Evolutionary conservation across 2,329 filamentous ascomycete species (phyloP).

Genomic region (Verticillium isaacii): DNA sequence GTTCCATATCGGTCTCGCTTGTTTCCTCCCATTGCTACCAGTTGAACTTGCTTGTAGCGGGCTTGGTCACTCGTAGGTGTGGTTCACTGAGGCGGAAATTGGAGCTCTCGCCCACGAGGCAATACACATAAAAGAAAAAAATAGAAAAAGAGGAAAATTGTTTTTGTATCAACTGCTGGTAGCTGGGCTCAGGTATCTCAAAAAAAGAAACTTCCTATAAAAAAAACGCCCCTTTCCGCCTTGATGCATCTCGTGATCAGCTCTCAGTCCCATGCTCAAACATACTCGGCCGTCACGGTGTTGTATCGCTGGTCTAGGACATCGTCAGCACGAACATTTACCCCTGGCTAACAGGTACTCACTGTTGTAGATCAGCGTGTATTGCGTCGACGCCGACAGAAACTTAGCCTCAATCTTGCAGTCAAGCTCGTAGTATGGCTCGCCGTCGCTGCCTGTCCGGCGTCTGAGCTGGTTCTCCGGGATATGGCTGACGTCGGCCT

Average conservation of each 20-base stretch:
- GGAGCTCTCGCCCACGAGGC: too few species aligned
- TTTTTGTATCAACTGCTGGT: background rate
- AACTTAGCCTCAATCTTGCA: conserved; percentile 36
- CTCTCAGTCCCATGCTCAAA: conserved; percentile 15
- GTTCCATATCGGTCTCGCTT: too few species aligned
- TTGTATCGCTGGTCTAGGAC: conserved; percentile 30
- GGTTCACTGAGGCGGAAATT: too few species aligned
- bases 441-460: conserved; percentile 28
- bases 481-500: conserved; percentile 35
- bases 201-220: background rate
- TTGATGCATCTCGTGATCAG: background rate
- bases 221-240: background rate
- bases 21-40: too few species aligned
- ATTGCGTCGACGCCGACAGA: conserved; percentile 34
- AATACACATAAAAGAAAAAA: too few species aligned
- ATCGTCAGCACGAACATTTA: conserved; percentile 11
- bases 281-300: conserved; percentile 37
- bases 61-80: too few species aligned
- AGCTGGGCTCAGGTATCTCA: background rate
- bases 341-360: conserved; percentile 9
- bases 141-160: background rate
- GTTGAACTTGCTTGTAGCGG: too few species aligned
- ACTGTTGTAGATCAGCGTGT: conserved; percentile 38
- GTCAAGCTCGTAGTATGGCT: conserved; percentile 33
- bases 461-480: conserved; percentile 28